Evolutionary conservation across 106 monocot genomes (phyloP).

Genomic region (Allium cepa): DNA sequence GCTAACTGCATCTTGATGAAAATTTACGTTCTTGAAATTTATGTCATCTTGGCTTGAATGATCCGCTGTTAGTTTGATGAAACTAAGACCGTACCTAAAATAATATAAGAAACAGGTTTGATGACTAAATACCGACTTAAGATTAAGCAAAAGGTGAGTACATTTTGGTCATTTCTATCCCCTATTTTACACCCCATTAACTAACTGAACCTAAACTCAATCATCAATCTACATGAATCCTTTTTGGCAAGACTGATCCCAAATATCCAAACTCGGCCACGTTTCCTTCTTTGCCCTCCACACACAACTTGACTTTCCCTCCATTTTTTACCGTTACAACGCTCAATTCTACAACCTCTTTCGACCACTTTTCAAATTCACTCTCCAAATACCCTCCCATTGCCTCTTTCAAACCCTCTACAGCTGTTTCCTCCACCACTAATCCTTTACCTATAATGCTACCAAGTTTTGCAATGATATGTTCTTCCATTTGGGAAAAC

Average conservation of each 20-base stretch:
- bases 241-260: constrained; percentile 59
- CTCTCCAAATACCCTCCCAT: constrained; percentile 45
- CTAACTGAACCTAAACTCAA: background rate
- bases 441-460: constrained; percentile 15
- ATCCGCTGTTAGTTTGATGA: background rate
- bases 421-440: constrained; percentile 23
- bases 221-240: constrained; percentile 34
- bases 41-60: background rate
- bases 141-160: no score
- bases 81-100: background rate
- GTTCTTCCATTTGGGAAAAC: constrained; percentile 9
- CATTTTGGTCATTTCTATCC: constrained; percentile 7
- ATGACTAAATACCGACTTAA: no score
- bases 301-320: constrained; percentile 48
- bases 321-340: constrained; percentile 48
- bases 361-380: constrained; percentile 65
- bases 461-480: constrained; percentile 23
- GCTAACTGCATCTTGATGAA: background rate
- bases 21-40: background rate
- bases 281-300: constrained; percentile 37
- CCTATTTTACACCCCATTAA: constrained; percentile 5
- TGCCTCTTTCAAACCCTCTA: constrained; percentile 32
- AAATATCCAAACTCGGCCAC: constrained; percentile 34
- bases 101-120: background rate
- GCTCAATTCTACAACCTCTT: constrained; percentile 56